Base-by-base conservation (phyloP, 768 basidiomycete species). In the Podaxis pistillaris region DNA sequence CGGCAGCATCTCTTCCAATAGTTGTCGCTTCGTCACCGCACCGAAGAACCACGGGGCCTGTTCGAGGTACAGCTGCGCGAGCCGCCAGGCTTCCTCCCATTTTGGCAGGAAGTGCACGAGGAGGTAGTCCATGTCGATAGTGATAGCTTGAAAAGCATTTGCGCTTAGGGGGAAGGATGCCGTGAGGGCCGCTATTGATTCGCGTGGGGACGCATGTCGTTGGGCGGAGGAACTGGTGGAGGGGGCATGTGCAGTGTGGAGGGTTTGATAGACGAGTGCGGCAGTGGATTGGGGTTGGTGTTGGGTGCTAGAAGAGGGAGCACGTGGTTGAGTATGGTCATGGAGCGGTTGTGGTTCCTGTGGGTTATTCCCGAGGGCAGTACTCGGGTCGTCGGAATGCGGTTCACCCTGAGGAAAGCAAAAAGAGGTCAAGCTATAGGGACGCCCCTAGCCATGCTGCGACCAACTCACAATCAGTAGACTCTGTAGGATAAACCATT, bases 31-130 rank as follows among this genome's bases (percentile, higher is more conserved):
- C 2, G 86, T 86, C 40, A 91, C 83, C 1, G 89, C 86, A 22
- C 89, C 86, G 62, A 89, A 90, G 69, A 91, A 90, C 90, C 90
- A 92, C 0, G 88, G 86, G 2, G 89, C 88, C 68, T 89, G 86
- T n/a, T 87, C 86, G 44, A 91, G 80, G 71, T 91, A 92, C 12
- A 89, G 77, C n/a, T 85, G 81, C 66, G 81, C 82, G 37, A 92
- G 78, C 36, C 83, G 80, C 50, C 73, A 76, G 0, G 86, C 85
- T 40, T 88, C 86, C 7, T 74, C 69, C 80, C 84, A 87, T 0
- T 82, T 72, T 0, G 90, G 90, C 0, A 91, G 79, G 68, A 83
- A 81, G 15, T 74, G 69, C 44, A 77, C 70, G 19, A 85, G 67
- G 65, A 88, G 74, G 61, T 77, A 75, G 60, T 81, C 72, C 44